Evolutionary conservation across 1,284 basidiomycete species (phyloP), one percentile per base, ranked within the genome.

Genomic region (Pseudozyma sp.): DNA sequence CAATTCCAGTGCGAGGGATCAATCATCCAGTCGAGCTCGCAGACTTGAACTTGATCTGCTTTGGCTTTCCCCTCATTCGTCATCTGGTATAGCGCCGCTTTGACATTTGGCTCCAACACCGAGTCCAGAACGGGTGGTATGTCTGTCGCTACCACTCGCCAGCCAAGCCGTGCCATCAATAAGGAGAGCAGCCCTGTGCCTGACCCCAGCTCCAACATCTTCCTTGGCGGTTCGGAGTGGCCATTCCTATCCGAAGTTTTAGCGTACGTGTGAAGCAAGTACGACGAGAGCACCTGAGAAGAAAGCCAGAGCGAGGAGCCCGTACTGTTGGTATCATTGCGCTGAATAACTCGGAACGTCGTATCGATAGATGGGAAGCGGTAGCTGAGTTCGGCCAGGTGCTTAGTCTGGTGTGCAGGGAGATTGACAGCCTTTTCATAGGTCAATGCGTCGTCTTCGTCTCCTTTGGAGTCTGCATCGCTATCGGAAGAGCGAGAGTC

Each of bases 71-170:
- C 58, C 4, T 49, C 38, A 18, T 52, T 45, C 31, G 43, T 25
- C 1, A 76, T 43, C 39, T 55, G 64, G 14, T 59, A 60, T 8
- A 48, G 43, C 82, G 92, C 91, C 74, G 83, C 84, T 36, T 86
- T 82, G 70, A 94, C 87, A 85, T 96, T 96, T 31, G 84, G 86
- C 19, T 83, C 69, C 35, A 96, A 89, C 14, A 95, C 91, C 19
- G 89, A 86, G 38, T 87, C 82, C 54, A 93, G 89, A 53, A 94
- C 90, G 56, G 89, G 87, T 19, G 88, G 87, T 13, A 92, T 89
- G 85, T 97, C 94, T 1, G 93, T 95, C 2, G 93, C 90, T 19
- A 92, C 86, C 42, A 93, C 91, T 62, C 91, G 87, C 87, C 91
- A 94, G 57, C 92, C 92, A 39, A 91, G 87, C 18, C 89, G 87